Base-by-base conservation (phyloP, 768 basidiomycete genomes). In the Hydnomerulius pinastri region DNA sequence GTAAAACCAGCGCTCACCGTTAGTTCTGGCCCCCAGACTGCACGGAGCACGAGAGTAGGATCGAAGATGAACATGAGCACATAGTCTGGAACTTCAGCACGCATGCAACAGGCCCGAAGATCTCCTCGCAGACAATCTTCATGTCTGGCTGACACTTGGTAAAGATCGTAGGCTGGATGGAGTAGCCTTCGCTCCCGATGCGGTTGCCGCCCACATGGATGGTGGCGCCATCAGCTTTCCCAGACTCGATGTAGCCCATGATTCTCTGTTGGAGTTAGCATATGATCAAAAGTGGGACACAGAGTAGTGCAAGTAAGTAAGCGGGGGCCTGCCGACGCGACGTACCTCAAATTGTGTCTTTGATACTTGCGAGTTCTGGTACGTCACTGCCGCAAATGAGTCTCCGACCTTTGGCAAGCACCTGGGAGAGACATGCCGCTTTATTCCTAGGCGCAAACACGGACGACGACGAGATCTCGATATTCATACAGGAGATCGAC, bases 401-500 rank as follows among this genome's bases (percentile, higher is more conserved):
- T 76, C 69, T 13, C 81, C 81, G 29, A 73, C 57, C 54, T 72
- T 62, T 55, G 6, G 45, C 32, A 55, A 73, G 50, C 54, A 58
- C 48, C 62, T 39, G 33, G 46, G 24, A 43, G 70, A 45, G 48
- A 53, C 58, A 51, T 1, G 41, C 48, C 2, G 63, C 80, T 7
- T 77, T 77, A 4, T 79, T 73, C 60, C 64, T 82, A 48, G 74
- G 75, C 44, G 67, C 71, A 1, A 70, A 72, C 38, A 79, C 80
- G 6, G 86, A 90, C 54, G 86, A 90, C 57, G 87, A 89, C 56
- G 89, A 90, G 43, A 82, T 91, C 24, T 88, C 87, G 4, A 73
- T 78, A 11, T 91, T 90, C 58, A 84, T 91, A 35, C 83, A 86
- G 60, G 85, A 90, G 40, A 88, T 89, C 43, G 88, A 88, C 57